These are phyloP conservation scores for Cenchrus purpureus DNA, from an alignment of 176 grass and related monocot genomes.

Conservation along the genomic window DNA sequence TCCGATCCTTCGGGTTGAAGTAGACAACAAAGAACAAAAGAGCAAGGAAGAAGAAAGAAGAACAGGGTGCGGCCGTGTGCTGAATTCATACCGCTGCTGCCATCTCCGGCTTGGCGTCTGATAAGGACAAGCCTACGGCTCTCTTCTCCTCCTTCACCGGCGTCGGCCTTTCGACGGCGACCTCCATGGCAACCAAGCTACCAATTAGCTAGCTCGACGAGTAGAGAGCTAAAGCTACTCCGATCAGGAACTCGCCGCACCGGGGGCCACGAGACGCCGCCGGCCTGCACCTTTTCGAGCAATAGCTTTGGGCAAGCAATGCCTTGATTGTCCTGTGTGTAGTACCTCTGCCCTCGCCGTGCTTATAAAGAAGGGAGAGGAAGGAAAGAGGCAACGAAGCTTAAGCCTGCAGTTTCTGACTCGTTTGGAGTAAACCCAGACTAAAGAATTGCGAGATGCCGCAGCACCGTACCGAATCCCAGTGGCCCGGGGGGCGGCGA, in stretches of 20 bases:
- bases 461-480: constrained; percentile 24
- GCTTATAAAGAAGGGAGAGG: constrained; percentile 44
- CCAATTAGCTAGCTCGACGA: neutral
- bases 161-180: constrained; percentile 40
- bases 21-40: neutral
- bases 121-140: no score
- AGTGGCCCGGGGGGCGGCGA: constrained; percentile 28
- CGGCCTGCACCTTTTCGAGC: neutral
- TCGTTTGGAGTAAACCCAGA: neutral
- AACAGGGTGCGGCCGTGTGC: neutral
- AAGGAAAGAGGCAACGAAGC: neutral
- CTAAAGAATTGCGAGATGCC: neutral
- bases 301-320: constrained; percentile 12
- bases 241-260: neutral
- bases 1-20: neutral
- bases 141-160: constrained; percentile 45
- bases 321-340: constrained; percentile 20
- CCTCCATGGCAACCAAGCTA: constrained; percentile 39
- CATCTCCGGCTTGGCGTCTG: constrained; percentile 20
- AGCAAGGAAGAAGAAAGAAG: neutral
- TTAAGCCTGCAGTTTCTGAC: constrained; percentile 67
- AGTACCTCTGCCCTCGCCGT: constrained; percentile 9
- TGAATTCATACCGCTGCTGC: neutral
- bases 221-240: neutral
- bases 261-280: neutral